Conservation (phyloP, 2,329 filamentous ascomycete species). For the Pseudonectria buxi region DNA sequence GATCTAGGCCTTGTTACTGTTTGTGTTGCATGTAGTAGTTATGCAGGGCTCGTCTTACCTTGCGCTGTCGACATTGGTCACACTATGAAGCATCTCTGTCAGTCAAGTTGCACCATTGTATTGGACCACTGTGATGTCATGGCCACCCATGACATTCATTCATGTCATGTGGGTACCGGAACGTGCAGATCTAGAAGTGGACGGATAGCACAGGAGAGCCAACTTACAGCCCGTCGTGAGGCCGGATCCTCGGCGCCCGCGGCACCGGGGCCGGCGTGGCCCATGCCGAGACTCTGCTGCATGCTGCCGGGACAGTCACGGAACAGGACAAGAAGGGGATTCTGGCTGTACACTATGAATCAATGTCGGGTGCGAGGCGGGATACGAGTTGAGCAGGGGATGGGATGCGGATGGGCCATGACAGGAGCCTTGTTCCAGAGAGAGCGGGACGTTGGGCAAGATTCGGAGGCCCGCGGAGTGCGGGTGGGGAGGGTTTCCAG, state of each 20-base stretch:
- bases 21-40: too few species aligned
- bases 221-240: constrained; percentile 31
- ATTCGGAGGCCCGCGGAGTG: too few species aligned
- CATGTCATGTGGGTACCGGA: too few species aligned
- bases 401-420: not conserved
- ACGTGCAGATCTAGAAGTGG: not conserved
- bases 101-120: constrained; percentile 1
- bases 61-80: constrained; percentile 38
- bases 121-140: too few species aligned
- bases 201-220: not conserved
- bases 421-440: too few species aligned
- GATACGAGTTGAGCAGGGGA: too few species aligned
- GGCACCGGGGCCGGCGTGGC: constrained; percentile 7
- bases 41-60: constrained; percentile 23
- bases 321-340: not conserved
- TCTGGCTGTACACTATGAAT: too few species aligned
- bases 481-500: not conserved
- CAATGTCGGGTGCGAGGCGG: too few species aligned
- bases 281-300: not conserved
- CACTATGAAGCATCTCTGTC: constrained; percentile 26
- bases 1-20: constrained; percentile 43
- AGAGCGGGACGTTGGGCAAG: not conserved
- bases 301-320: not conserved
- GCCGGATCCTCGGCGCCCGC: constrained; percentile 31
- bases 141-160: too few species aligned